A percentile compares a stretch with the other conserved stretches of the same genome.
Evolutionary conservation across 2,329 filamentous ascomycete genomes (phyloP).

Genomic region (Neopestalotiopsis rosae): DNA sequence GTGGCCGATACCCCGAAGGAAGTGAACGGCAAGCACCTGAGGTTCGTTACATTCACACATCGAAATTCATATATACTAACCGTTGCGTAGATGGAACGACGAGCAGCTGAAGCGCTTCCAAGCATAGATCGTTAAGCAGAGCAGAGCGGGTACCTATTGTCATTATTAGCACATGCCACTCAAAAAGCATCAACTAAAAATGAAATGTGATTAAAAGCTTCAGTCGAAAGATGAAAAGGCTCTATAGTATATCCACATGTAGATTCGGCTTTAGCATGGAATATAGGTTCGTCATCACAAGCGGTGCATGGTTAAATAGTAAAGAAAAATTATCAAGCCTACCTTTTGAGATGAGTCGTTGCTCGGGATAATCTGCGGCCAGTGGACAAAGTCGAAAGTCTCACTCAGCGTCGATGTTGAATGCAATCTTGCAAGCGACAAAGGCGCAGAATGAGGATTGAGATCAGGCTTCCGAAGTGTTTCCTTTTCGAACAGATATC

Average conservation of each 20-base stretch:
- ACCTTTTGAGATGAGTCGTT: not conserved
- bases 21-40: slow-evolving; percentile 78
- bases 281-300: slow-evolving; percentile 73
- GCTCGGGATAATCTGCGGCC: slow-evolving; percentile 23
- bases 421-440: not conserved
- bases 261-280: slow-evolving; percentile 80
- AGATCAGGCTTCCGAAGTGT: slow-evolving; percentile 17
- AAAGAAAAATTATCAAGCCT: slow-evolving; percentile 19
- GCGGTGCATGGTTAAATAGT: slow-evolving; percentile 28
- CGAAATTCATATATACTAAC: slow-evolving; percentile 30
- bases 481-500: slow-evolving; percentile 44
- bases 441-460: slow-evolving; percentile 3
- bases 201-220: slow-evolving; percentile 48
- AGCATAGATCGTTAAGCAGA: slow-evolving; percentile 25
- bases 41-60: slow-evolving; percentile 49
- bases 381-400: not conserved
- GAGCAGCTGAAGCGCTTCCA: slow-evolving; percentile 60
- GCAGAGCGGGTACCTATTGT: slow-evolving; percentile 14
- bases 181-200: slow-evolving; percentile 25
- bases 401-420: not conserved
- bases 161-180: slow-evolving; percentile 22
- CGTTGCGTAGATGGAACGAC: slow-evolving; percentile 53
- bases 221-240: slow-evolving; percentile 87
- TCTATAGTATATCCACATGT: slow-evolving; percentile 70
- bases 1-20: slow-evolving; percentile 67